phyloP scores from a whole-genome alignment of 164 flowering plant species.

The Tinospora cordifolia region DNA sequence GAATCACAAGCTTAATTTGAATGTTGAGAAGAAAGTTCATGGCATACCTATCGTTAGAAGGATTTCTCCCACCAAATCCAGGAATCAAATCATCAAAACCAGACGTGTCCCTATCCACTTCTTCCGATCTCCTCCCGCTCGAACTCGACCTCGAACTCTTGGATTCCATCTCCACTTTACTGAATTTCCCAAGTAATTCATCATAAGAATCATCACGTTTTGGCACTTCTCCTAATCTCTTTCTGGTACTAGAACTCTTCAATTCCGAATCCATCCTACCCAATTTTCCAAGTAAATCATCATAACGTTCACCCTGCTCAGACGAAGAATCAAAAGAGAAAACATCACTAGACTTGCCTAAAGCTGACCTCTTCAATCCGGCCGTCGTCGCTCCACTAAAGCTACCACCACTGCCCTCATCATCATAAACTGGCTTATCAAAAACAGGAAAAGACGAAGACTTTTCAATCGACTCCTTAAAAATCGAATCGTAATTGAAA shows the following conservation, averaged over 20 bases:
- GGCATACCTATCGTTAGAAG: conserved; percentile 33
- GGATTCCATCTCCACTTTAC: conserved; percentile 18
- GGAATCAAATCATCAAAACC: conserved; percentile 54
- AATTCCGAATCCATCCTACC: conserved; percentile 21
- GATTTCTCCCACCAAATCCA: conserved; percentile 36
- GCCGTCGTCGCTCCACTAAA: conserved; percentile 44
- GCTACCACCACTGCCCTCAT: conserved; percentile 33
- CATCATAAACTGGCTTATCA: conserved; percentile 68
- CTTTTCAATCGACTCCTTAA: conserved; percentile 21
- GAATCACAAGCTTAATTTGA: too few relatives aligned
- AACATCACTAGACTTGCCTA: conserved; percentile 37
- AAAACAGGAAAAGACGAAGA: conserved; percentile 36
- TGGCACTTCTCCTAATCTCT: conserved; percentile 13
- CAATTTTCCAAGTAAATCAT: conserved; percentile 51
- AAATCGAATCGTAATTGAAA: conserved; percentile 44
- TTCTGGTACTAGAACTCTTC: conserved; percentile 18
- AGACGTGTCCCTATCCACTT: conserved; percentile 17
- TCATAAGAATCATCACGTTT: too few relatives aligned
- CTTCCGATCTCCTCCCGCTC: conserved; percentile 17
- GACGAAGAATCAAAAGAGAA: conserved; percentile 33
- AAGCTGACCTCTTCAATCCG: conserved; percentile 37
- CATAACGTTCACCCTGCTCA: conserved; percentile 24
- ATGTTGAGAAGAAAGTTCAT: too few relatives aligned
- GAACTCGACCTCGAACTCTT: conserved; percentile 20
- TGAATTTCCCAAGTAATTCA: conserved; percentile 49